Evolutionary conservation across 306 rosid genomes (phyloP).

Genomic region (Cucumis hystrix): DNA sequence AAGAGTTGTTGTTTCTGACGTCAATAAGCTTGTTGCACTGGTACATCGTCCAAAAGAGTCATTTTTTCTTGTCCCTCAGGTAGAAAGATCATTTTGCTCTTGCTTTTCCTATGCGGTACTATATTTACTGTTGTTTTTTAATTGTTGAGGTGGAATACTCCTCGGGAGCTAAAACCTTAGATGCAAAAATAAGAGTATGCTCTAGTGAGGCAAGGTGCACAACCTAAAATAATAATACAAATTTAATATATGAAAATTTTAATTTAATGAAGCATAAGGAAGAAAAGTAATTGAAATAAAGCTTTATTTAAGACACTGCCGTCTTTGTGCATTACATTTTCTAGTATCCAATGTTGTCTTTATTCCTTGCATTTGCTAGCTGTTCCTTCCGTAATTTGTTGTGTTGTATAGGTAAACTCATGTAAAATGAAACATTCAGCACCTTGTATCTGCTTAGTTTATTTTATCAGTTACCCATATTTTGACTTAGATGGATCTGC

Average conservation of each 20-base stretch:
- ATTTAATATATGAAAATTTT: not conserved
- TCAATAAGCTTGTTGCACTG: slow-evolving; percentile 57
- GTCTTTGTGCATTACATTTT: not conserved
- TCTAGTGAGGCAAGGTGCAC: not conserved
- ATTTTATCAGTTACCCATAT: no score
- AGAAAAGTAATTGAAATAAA: not conserved
- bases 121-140: not conserved
- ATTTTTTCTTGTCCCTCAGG: slow-evolving; percentile 73
- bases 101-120: not conserved
- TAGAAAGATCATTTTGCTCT: slow-evolving; percentile 12
- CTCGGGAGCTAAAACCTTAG: not conserved
- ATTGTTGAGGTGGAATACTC: not conserved
- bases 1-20: slow-evolving; percentile 35
- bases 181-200: not conserved
- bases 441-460: no score
- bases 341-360: not conserved
- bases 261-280: not conserved
- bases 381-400: not conserved
- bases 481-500: not conserved
- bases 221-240: not conserved
- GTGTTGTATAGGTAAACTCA: not conserved
- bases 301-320: not conserved
- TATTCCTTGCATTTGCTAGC: not conserved
- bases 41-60: slow-evolving; percentile 90
- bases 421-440: not conserved